These are phyloP conservation scores for Lathyrus aphaca DNA, from an alignment of 306 rosid genomes.

Conservation along the genomic window DNA sequence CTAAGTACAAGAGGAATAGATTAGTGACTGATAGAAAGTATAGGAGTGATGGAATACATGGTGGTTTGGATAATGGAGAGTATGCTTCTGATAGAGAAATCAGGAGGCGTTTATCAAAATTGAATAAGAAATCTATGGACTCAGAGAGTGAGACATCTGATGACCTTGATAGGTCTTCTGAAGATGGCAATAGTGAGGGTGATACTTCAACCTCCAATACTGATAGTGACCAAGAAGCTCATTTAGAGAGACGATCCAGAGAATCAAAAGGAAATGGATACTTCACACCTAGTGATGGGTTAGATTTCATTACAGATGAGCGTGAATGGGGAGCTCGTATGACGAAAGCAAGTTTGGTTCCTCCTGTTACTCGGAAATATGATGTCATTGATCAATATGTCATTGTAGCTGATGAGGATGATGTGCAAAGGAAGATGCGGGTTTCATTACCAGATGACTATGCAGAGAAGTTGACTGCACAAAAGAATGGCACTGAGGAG, in stretches of 20 bases:
- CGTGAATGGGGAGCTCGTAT: constrained; percentile 99
- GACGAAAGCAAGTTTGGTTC: constrained; percentile 98
- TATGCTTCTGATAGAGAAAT: constrained; percentile 86
- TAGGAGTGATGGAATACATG: constrained; percentile 67
- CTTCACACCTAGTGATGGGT: constrained; percentile 55
- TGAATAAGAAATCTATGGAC: constrained; percentile 73
- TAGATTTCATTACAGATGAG: constrained; percentile 71
- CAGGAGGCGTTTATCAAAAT: constrained; percentile 74
- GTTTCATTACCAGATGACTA: constrained; percentile 95
- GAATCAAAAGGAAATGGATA: constrained; percentile 64
- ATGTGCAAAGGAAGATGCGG: constrained; percentile 87
- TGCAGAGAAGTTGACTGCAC: constrained; percentile 81
- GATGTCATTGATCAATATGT: constrained; percentile 85
- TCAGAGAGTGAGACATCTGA: constrained; percentile 96
- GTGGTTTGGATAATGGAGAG: constrained; percentile 66
- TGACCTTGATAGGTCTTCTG: constrained; percentile 71
- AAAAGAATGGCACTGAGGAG: constrained; percentile 93
- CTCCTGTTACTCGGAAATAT: constrained; percentile 98
- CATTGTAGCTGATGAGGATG: constrained; percentile 87
- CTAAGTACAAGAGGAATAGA: constrained; percentile 78
- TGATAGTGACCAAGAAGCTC: constrained; percentile 68
- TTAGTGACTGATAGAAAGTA: constrained; percentile 69
- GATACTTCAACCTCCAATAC: constrained; percentile 65
- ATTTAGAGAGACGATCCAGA: constrained; percentile 54
- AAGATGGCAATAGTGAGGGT: constrained; percentile 71